Evolutionary conservation across 1,139 yeast species (phyloP).

Genomic region (Candida buenavistaensis): DNA sequence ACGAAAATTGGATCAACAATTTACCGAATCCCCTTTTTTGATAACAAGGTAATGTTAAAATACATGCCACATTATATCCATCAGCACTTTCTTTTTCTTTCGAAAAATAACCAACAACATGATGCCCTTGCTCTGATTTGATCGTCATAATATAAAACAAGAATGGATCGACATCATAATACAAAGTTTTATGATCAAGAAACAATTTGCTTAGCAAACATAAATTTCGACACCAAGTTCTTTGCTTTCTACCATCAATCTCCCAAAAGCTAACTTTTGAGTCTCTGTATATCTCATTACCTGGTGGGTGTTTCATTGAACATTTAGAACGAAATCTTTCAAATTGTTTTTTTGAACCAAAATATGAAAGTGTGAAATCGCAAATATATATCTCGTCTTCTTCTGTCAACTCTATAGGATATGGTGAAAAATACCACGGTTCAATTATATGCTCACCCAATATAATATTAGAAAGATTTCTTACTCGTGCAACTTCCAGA

Average conservation of each 20-base stretch:
- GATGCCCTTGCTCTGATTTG: conserved; percentile 87
- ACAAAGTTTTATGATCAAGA: conserved; percentile 90
- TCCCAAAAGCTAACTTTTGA: conserved; percentile 80
- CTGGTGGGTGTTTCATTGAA: conserved; percentile 92
- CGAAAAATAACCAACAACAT: conserved; percentile 92
- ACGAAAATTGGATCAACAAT: conserved; percentile 86
- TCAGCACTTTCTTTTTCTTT: conserved; percentile 96
- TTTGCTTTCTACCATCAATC: conserved; percentile 91
- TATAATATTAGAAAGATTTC: conserved; percentile 74
- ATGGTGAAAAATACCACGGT: conserved; percentile 99
- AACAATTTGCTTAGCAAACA: conserved; percentile 86
- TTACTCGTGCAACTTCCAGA: conserved; percentile 86
- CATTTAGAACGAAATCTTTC: conserved; percentile 88
- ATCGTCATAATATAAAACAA: conserved; percentile 93
- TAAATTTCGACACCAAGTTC: conserved; percentile 95
- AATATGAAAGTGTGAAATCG: conserved; percentile 86
- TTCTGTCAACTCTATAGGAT: conserved; percentile 91
- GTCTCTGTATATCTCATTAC: conserved; percentile 94
- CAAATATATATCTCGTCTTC: conserved; percentile 87
- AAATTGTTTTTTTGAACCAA: conserved; percentile 87
- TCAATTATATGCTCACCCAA: conserved; percentile 92
- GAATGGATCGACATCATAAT: conserved; percentile 97
- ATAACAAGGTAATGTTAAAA: conserved; percentile 90
- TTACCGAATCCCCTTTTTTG: conserved; percentile 95
- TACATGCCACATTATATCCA: conserved; percentile 96